Evolutionary conservation across 176 grass and related monocot genomes (phyloP).

Genomic region (Pontederia paniculata): DNA sequence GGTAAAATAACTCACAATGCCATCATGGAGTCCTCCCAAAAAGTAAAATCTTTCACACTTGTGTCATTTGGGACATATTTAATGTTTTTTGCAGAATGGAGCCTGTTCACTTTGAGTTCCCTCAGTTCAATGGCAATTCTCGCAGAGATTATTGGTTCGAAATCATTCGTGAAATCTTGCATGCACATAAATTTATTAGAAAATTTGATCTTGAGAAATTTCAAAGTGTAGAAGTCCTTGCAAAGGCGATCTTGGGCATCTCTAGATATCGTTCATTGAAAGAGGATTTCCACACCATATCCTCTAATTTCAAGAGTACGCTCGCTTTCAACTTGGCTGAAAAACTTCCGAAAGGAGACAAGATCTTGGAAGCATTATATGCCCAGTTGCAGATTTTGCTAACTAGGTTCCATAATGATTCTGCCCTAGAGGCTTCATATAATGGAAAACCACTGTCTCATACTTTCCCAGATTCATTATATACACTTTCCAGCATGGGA

Average conservation of each 20-base stretch:
- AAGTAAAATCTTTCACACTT: too few species aligned
- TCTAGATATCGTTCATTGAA: constrained; percentile 64
- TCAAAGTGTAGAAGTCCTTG: constrained; percentile 55
- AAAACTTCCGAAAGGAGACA: constrained; percentile 91
- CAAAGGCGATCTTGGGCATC: constrained; percentile 48
- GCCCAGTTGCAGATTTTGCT: constrained; percentile 35
- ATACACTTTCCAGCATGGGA: constrained; percentile 49
- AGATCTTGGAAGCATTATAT: constrained; percentile 67
- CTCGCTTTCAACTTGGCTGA: constrained; percentile 82
- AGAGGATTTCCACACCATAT: constrained; percentile 52
- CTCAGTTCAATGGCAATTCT: constrained; percentile 75
- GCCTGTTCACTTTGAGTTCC: constrained; percentile 75
- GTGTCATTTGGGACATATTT: not conserved
- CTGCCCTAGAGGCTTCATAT: constrained; percentile 15
- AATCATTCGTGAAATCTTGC: constrained; percentile 73
- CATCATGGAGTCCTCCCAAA: too few species aligned
- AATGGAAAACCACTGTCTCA: constrained; percentile 25
- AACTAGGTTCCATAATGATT: constrained; percentile 22
- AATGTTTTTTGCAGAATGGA: constrained; percentile 42
- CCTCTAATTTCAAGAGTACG: constrained; percentile 68
- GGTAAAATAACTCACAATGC: too few species aligned
- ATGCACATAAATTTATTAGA: constrained; percentile 70
- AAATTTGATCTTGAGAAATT: constrained; percentile 52
- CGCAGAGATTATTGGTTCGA: constrained; percentile 90
- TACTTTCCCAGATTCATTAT: constrained; percentile 51